A percentile compares a stretch with the other conserved stretches of the same genome.
These are phyloP conservation scores for Lomentospora prolificans DNA, from an alignment of 2,329 filamentous ascomycete species.

Conservation along the genomic window DNA sequence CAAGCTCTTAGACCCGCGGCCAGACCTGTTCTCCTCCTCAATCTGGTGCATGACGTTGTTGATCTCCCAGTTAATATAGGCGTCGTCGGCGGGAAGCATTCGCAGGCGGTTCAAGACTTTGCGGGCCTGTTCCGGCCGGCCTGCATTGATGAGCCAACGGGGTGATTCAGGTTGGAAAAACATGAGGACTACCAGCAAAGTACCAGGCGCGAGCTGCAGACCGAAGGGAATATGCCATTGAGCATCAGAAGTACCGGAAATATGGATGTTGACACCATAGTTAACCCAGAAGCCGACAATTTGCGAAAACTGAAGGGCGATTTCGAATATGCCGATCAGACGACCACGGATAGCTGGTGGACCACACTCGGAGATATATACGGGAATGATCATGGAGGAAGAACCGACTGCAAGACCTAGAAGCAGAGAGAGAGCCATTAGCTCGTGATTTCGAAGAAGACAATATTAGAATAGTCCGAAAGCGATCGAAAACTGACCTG, in stretches of 20 bases:
- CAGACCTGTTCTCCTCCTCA: not conserved
- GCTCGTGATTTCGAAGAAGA: no score
- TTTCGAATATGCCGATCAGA: conserved; percentile 56
- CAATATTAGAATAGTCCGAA: no score
- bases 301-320: conserved; percentile 55
- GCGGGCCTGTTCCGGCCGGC: not conserved
- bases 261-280: conserved; percentile 48
- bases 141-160: conserved; percentile 36
- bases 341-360: conserved; percentile 55
- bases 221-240: conserved; percentile 57
- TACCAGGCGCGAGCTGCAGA: conserved; percentile 33
- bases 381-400: conserved; percentile 51
- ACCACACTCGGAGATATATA: conserved; percentile 50
- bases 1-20: not conserved
- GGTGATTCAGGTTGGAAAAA: conserved; percentile 56
- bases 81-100: not conserved
- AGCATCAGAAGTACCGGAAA: conserved; percentile 13
- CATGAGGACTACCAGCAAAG: conserved; percentile 48
- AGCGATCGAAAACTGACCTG: no score
- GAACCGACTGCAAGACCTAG: conserved; percentile 52
- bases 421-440: no score
- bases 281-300: conserved; percentile 58
- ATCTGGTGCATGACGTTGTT: not conserved
- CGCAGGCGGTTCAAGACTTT: not conserved
- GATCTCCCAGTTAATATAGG: not conserved